Evolutionary conservation across 164 flowering plant species (phyloP).

Genomic region (Magnolia kwangsiensis): DNA sequence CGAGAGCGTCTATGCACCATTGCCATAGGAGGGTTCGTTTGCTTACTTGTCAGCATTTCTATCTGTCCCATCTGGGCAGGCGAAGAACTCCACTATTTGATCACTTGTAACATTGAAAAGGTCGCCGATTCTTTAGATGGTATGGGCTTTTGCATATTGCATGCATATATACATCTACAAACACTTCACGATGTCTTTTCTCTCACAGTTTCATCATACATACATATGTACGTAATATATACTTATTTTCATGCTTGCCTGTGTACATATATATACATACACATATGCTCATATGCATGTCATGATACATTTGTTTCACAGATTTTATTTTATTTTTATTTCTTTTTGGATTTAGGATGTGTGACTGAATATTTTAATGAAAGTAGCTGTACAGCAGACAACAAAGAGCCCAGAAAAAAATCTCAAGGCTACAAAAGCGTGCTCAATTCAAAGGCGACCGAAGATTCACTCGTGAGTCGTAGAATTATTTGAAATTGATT

Average conservation of each 20-base stretch:
- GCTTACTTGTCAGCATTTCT: conserved; percentile 49
- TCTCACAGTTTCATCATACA: too few relatives aligned
- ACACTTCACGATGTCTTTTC: too few relatives aligned
- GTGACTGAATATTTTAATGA: conserved; percentile 36
- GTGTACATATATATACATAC: too few relatives aligned
- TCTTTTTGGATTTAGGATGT: conserved; percentile 34
- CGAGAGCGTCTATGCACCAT: conserved; percentile 58
- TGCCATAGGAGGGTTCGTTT: conserved; percentile 53
- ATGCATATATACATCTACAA: too few relatives aligned
- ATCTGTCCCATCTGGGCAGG: conserved; percentile 83
- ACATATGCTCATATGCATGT: neutral
- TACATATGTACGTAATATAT: too few relatives aligned
- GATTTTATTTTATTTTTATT: neutral
- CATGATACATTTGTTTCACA: neutral
- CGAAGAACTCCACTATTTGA: conserved; percentile 49
- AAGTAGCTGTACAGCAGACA: neutral
- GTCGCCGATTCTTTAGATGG: conserved; percentile 69
- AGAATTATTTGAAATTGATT: neutral
- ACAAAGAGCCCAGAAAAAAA: conserved; percentile 22
- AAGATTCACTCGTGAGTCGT: conserved; percentile 58
- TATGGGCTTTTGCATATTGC: too few relatives aligned
- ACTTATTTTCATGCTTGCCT: too few relatives aligned
- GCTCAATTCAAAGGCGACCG: conserved; percentile 57
- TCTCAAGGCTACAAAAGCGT: conserved; percentile 57
- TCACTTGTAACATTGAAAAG: conserved; percentile 54